Evolutionary conservation across 2,329 filamentous ascomycete genomes (phyloP).

Genomic region (Xylariaceae sp.): DNA sequence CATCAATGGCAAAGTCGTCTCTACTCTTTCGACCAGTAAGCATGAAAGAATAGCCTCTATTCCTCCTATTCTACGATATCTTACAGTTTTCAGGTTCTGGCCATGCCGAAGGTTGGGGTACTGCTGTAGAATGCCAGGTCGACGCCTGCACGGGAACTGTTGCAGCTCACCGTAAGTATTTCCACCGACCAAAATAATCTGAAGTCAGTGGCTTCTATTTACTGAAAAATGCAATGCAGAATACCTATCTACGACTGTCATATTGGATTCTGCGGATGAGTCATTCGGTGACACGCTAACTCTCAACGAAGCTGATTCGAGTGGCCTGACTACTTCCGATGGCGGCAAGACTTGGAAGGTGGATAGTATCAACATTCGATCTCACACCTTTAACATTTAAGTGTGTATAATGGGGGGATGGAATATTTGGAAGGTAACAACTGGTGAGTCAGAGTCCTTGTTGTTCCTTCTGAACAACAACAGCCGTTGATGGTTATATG

Average conservation of each 20-base stretch:
- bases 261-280: conserved; percentile 33
- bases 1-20: conserved; percentile 35
- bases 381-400: conserved; percentile 29
- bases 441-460: too few species aligned
- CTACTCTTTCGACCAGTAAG: conserved; percentile 33
- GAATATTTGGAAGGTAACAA: too few species aligned
- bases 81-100: conserved; percentile 26
- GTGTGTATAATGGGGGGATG: not conserved
- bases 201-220: not conserved
- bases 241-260: conserved; percentile 36
- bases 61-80: not conserved
- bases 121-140: conserved; percentile 38
- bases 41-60: not conserved
- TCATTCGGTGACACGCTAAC: conserved; percentile 33
- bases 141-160: conserved; percentile 31
- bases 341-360: conserved; percentile 35
- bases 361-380: conserved; percentile 33
- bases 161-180: conserved; percentile 35
- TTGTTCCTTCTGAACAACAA: too few species aligned
- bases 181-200: not conserved
- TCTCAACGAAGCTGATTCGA: conserved; percentile 32
- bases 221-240: conserved; percentile 21
- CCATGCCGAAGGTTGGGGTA: conserved; percentile 37
- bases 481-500: too few species aligned
- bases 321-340: conserved; percentile 32